These are phyloP conservation scores for Rubus parviflorus DNA, from an alignment of 306 rosid genomes.

Conservation along the genomic window DNA sequence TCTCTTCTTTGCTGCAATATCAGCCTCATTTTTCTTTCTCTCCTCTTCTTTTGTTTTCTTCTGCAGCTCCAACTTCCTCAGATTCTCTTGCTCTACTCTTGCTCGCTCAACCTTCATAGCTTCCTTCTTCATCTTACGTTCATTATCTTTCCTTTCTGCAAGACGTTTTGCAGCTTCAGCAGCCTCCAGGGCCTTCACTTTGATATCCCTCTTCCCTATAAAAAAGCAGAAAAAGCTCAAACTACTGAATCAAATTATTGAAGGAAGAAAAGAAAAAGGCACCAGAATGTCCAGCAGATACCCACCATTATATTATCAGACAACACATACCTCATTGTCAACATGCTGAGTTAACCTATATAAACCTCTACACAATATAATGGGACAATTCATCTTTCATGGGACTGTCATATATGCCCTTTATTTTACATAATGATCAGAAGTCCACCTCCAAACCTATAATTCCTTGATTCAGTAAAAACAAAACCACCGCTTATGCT, in stretches of 20 bases:
- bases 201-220: constrained; percentile 85
- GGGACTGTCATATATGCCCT: not conserved
- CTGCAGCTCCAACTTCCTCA: constrained; percentile 62
- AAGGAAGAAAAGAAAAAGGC: not conserved
- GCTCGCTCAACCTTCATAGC: constrained; percentile 66
- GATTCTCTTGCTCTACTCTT: constrained; percentile 57
- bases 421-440: not conserved
- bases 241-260: constrained; percentile 16
- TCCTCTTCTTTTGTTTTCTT: constrained; percentile 75
- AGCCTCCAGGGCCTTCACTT: constrained; percentile 80
- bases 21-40: constrained; percentile 66
- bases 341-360: not conserved
- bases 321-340: not conserved
- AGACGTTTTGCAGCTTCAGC: constrained; percentile 85
- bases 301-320: not conserved
- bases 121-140: constrained; percentile 87
- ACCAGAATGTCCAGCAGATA: not conserved
- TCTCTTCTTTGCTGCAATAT: constrained; percentile 76
- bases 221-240: constrained; percentile 27
- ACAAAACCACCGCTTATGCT: not conserved
- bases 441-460: not conserved
- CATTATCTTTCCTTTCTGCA: constrained; percentile 85
- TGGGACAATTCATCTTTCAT: not conserved
- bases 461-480: not conserved
- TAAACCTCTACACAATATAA: not conserved